Evolutionary conservation across 768 basidiomycete species (phyloP), one percentile per base, ranked within the genome.

Genomic region (Leucocoprinus birnbaumii): DNA sequence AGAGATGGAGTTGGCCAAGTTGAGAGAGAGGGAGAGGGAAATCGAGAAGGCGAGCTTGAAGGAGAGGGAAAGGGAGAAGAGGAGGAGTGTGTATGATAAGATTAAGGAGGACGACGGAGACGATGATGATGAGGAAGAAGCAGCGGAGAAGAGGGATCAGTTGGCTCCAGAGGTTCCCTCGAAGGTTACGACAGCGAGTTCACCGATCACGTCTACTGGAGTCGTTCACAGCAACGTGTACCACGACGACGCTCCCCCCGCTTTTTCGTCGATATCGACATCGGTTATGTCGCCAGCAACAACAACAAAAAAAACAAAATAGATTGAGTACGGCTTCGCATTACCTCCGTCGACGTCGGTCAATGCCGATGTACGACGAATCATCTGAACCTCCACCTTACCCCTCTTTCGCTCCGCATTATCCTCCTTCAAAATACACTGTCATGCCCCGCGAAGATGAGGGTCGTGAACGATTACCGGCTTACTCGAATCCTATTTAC

Each of bases 401-500:
- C 61, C 86, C 85, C 16, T 62, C 63, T 8, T 71, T 72, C 48
- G 60, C 62, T 22, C 68, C 63, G 11, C n/a, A n/a, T n/a, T 59
- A 61, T 46, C 62, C 57, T 24, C 37, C 51, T 11, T 61, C 59
- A 37, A 52, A 64, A 48, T 56, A 62, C 24, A 34, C 49, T 22
- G 73, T 82, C 51, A 65, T 67, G 61, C 80, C 83, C 1, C 74
- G 77, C 9, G 88, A 89, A n/a, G 91, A 95, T 57, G 96, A 96
- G 65, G 96, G 92, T 8, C 71, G 62, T 45, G 96, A 99, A 69
- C 68, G 67, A 37, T 78, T 99, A 1, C 97, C 97, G 0, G 40
- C 67, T 4, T 99, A 99, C 68, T 81, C 80, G 57, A 98, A 97
- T 70, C 71, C 76, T 14, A 80, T 98, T 16, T 86, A 91, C 63